Evolutionary conservation across 352 stramenopile species (phyloP).

Genomic region (Phytophthora citricola): DNA sequence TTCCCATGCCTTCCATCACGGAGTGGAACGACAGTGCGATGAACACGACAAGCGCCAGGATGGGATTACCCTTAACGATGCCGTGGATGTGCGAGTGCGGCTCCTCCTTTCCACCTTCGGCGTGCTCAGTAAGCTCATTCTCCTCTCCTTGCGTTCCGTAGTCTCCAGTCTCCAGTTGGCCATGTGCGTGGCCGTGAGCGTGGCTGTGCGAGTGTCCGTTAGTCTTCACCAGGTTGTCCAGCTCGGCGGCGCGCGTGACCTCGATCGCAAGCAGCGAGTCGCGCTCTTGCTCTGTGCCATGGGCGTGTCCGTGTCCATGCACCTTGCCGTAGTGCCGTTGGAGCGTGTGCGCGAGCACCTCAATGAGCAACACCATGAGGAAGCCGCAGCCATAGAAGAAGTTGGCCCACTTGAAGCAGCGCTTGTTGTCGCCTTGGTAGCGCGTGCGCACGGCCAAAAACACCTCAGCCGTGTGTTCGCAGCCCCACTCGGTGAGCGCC

Average conservation of each 20-base stretch:
- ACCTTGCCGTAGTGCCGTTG: conserved; percentile 51
- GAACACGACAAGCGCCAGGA: conserved; percentile 81
- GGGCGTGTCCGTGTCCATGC: conserved; percentile 19
- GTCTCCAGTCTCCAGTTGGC: conserved; percentile 24
- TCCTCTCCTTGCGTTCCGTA: conserved; percentile 37
- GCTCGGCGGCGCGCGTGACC: conserved; percentile 15
- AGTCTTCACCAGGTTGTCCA: conserved; percentile 13
- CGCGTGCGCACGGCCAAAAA: conserved; percentile 40
- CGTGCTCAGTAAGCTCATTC: conserved; percentile 3
- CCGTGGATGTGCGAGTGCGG: conserved; percentile 67
- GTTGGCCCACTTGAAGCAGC: conserved; percentile 80
- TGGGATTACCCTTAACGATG: conserved; percentile 66
- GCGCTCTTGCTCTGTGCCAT: conserved; percentile 27
- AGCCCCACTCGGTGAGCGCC: conserved; percentile 56
- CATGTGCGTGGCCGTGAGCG: conserved; percentile 8
- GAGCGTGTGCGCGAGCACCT: conserved; percentile 70
- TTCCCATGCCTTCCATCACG: conserved; percentile 86
- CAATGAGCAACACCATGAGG: conserved; percentile 74
- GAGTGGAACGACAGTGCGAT: conserved; percentile 86
- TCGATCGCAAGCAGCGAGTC: conserved; percentile 35
- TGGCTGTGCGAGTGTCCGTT: conserved; percentile 22
- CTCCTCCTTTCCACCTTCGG: conserved; percentile 25
- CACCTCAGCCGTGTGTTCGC: conserved; percentile 44
- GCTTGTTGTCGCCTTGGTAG: conserved; percentile 39
- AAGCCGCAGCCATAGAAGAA: conserved; percentile 86